phyloP scores from a whole-genome alignment of 257 asterid genomes.

The Plantago major region DNA sequence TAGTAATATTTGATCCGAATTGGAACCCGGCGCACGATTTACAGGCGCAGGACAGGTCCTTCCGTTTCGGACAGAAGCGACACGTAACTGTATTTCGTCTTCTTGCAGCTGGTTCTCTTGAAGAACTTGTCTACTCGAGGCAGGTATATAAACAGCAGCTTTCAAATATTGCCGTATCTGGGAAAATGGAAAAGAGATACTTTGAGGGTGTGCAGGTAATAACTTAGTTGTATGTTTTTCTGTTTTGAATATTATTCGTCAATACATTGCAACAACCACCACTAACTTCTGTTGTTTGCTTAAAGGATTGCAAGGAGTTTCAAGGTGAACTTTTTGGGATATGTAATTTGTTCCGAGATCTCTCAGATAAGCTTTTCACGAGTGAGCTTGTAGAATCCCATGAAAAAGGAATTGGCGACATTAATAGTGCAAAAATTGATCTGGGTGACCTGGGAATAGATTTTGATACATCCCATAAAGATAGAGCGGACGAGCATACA shows the following conservation, averaged over 20 bases:
- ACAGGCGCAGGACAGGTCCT: conserved; percentile 98
- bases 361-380: conserved; percentile 84
- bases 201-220: conserved; percentile 95
- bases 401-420: conserved; percentile 27
- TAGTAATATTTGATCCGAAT: conserved; percentile 91
- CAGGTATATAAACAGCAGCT: conserved; percentile 95
- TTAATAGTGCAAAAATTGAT: conserved; percentile 24
- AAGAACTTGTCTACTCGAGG: conserved; percentile 85
- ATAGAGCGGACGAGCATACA: conserved; percentile 16
- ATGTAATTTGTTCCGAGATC: conserved; percentile 83
- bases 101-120: conserved; percentile 94
- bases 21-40: conserved; percentile 98
- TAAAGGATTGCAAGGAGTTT: conserved; percentile 77
- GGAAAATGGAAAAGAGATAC: conserved; percentile 82
- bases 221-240: conserved; percentile 2
- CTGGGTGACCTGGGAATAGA: conserved; percentile 30
- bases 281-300: conserved; percentile 18
- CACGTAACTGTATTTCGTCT: conserved; percentile 90
- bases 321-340: conserved; percentile 94
- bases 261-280: conserved; percentile 1
- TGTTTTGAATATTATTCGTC: not conserved
- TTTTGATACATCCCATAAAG: conserved; percentile 32
- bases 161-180: conserved; percentile 86
- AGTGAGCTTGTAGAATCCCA: conserved; percentile 71
- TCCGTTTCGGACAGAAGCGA: conserved; percentile 85